A percentile compares a stretch with the other conserved stretches of the same genome.
Conservation (phyloP, 2,329 filamentous ascomycete genomes). For the Annulohypoxylon truncatum region DNA sequence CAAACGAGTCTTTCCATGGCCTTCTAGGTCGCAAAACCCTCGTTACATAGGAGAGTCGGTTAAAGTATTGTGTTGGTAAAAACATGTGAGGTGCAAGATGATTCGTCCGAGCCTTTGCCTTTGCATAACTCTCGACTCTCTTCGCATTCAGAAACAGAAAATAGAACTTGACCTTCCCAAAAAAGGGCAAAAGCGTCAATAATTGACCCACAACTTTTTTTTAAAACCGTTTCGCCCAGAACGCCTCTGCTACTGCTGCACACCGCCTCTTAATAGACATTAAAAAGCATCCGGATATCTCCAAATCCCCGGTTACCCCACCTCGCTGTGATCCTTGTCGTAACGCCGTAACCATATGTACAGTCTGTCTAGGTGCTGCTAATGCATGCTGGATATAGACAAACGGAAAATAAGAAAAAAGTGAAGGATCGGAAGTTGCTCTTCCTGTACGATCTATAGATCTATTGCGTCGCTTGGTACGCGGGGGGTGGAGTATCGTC, state of each 20-base stretch:
- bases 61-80: slow-evolving; percentile 6
- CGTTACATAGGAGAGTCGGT: slow-evolving; percentile 28
- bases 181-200: not conserved
- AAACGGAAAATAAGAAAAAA: slow-evolving; percentile 28
- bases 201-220: slow-evolving; percentile 19
- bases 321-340: slow-evolving; percentile 25
- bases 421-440: slow-evolving; percentile 20
- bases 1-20: slow-evolving; percentile 5
- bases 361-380: slow-evolving; percentile 28
- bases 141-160: slow-evolving; percentile 7
- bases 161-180: not conserved
- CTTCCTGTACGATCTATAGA: slow-evolving; percentile 14
- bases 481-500: slow-evolving; percentile 71
- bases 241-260: slow-evolving; percentile 40
- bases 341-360: slow-evolving; percentile 40
- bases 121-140: slow-evolving; percentile 10
- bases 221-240: slow-evolving; percentile 37
- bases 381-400: slow-evolving; percentile 23
- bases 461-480: slow-evolving; percentile 64
- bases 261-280: slow-evolving; percentile 34
- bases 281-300: slow-evolving; percentile 42
- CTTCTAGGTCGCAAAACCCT: slow-evolving; percentile 19
- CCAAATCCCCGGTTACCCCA: slow-evolving; percentile 21
- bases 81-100: slow-evolving; percentile 8
- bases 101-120: not conserved